A percentile compares a stretch with the other conserved stretches of the same genome.
These are phyloP conservation scores for Yamadazyma laniorum DNA, from an alignment of 805 yeast genomes.

Conservation along the genomic window DNA sequence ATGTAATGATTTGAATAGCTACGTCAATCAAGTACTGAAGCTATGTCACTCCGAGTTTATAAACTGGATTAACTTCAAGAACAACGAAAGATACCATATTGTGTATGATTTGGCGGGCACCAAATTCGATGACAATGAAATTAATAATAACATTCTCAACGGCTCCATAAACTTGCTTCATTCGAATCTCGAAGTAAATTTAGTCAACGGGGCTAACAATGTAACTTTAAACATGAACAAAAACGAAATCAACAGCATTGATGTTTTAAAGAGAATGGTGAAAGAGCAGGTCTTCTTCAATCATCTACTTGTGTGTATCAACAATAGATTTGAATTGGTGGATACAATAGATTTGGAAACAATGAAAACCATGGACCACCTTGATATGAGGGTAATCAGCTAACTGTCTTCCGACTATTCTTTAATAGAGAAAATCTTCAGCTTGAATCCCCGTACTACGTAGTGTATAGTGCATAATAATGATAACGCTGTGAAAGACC, in stretches of 20 bases:
- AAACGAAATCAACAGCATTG: constrained; percentile 18
- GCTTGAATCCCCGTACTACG: too few species aligned
- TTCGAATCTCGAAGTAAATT: not conserved
- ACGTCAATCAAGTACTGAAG: constrained; percentile 20
- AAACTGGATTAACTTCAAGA: constrained; percentile 27
- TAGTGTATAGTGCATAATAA: too few species aligned
- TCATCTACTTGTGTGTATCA: constrained; percentile 26
- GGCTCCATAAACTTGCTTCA: constrained; percentile 19
- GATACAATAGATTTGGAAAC: constrained; percentile 21
- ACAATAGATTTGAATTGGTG: constrained; percentile 26
- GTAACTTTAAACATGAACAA: constrained; percentile 26
- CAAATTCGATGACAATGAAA: constrained; percentile 17
- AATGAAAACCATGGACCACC: not conserved
- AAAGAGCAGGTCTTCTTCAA: constrained; percentile 16
- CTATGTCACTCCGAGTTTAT: constrained; percentile 24
- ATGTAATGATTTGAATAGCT: constrained; percentile 24
- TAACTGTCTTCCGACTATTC: not conserved
- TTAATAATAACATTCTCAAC: constrained; percentile 20
- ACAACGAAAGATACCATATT: constrained; percentile 5
- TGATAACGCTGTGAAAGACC: too few species aligned
- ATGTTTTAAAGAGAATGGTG: constrained; percentile 26
- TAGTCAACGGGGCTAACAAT: constrained; percentile 19
- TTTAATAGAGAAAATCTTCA: too few species aligned
- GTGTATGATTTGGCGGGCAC: constrained; percentile 4
- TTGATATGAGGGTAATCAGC: not conserved